These are phyloP conservation scores for Diospyros lotus DNA, from an alignment of 148 eudicot genomes.

Conservation along the genomic window DNA sequence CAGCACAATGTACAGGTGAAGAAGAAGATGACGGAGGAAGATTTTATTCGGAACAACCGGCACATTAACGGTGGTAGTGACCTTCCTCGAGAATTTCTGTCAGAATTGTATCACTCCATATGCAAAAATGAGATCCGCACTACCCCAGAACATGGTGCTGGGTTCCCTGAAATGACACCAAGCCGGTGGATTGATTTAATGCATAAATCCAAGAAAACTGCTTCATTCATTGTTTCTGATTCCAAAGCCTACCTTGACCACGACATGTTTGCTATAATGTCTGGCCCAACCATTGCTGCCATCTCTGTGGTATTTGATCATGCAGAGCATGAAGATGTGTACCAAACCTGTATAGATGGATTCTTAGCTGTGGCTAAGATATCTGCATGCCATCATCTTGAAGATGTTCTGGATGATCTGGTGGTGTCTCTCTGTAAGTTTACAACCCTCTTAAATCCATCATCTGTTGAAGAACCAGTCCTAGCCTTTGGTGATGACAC, in stretches of 20 bases:
- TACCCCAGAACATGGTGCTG: conserved; percentile 68
- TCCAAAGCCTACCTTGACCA: conserved; percentile 71
- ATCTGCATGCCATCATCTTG: conserved; percentile 73
- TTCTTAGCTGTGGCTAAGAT: conserved; percentile 82
- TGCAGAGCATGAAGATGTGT: conserved; percentile 79
- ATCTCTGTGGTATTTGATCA: conserved; percentile 92
- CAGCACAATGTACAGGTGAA: conserved; percentile 93
- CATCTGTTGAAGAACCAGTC: conserved; percentile 73
- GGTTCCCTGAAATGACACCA: conserved; percentile 57
- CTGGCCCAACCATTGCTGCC: conserved; percentile 95
- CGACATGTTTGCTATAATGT: conserved; percentile 84
- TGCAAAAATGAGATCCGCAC: conserved; percentile 84
- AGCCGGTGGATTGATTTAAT: conserved; percentile 85
- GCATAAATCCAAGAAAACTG: conserved; percentile 65
- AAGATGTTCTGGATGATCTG: conserved; percentile 76
- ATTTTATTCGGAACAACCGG: conserved; percentile 84
- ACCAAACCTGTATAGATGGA: conserved; percentile 84
- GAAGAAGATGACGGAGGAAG: conserved; percentile 94
- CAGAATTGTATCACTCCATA: conserved; percentile 76
- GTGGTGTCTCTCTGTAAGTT: conserved; percentile 90
- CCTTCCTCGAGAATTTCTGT: conserved; percentile 77
- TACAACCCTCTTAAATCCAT: conserved; percentile 71
- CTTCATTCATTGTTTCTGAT: conserved; percentile 67
- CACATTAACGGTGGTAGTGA: conserved; percentile 87
- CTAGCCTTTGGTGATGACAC: conserved; percentile 73